Conservation (phyloP, 805 yeast genomes). For the Candida glaebosa region DNA sequence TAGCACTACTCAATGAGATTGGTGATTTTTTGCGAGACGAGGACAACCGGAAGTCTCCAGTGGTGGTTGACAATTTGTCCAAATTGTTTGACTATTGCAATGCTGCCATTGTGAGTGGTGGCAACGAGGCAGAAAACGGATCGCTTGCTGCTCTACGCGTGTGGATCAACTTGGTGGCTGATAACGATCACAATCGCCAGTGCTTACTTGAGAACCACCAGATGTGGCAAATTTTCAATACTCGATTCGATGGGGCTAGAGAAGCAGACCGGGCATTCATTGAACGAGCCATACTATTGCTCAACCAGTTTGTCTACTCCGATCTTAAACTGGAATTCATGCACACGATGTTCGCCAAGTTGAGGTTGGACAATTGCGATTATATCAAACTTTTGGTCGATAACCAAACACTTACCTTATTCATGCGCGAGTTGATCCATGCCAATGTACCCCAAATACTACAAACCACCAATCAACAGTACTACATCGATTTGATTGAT, state of each 20-base stretch:
- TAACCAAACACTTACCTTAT: neutral
- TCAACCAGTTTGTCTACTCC: slow-evolving; percentile 6
- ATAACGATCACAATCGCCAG: slow-evolving; percentile 23
- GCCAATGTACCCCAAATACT: neutral
- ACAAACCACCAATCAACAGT: neutral
- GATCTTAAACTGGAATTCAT: neutral
- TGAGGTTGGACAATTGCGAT: neutral
- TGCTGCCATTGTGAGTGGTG: too few species aligned
- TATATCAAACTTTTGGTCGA: too few species aligned
- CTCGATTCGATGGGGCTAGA: neutral
- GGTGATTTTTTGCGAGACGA: slow-evolving; percentile 22
- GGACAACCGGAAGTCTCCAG: slow-evolving; percentile 11
- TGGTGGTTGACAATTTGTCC: slow-evolving; percentile 1
- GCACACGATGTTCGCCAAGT: neutral
- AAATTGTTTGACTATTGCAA: slow-evolving; percentile 1
- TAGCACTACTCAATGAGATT: slow-evolving; percentile 8
- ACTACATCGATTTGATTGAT: slow-evolving; percentile 5
- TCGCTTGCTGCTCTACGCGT: slow-evolving; percentile 23
- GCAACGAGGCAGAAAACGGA: neutral
- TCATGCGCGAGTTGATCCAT: neutral
- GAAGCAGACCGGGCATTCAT: neutral
- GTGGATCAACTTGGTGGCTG: slow-evolving; percentile 34
- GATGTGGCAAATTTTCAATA: slow-evolving; percentile 17
- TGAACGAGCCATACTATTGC: slow-evolving; percentile 1
- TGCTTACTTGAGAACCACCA: slow-evolving; percentile 8